Conservation (phyloP, 1,284 basidiomycete species). For the Tylopilus orsonianus region DNA sequence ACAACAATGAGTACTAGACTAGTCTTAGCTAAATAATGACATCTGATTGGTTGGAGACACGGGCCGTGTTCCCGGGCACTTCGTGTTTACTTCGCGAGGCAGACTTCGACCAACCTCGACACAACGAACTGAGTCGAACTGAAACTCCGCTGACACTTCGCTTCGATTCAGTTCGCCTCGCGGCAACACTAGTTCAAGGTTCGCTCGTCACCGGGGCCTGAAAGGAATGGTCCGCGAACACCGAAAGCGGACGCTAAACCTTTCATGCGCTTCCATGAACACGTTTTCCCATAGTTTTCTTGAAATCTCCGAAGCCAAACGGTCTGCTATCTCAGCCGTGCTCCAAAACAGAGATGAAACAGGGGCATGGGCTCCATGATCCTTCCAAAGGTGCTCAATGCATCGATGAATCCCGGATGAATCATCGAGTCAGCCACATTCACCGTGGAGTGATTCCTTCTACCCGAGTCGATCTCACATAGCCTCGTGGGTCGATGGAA, state of each 20-base stretch:
- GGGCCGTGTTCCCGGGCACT: too few species aligned
- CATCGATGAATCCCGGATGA: constrained; percentile 16
- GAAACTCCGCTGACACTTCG: too few species aligned
- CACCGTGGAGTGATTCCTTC: constrained; percentile 1
- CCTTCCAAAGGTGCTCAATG: constrained; percentile 12
- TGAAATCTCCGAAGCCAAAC: constrained; percentile 17
- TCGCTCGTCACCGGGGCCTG: too few species aligned
- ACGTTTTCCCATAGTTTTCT: constrained; percentile 23
- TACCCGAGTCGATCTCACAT: not conserved
- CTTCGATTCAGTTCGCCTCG: too few species aligned
- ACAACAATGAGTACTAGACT: too few species aligned
- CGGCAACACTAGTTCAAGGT: too few species aligned
- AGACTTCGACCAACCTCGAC: too few species aligned
- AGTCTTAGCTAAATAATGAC: too few species aligned
- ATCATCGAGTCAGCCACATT: constrained; percentile 22
- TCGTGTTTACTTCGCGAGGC: too few species aligned
- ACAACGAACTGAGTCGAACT: too few species aligned
- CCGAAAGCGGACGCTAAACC: not conserved
- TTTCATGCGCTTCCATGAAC: constrained; percentile 19
- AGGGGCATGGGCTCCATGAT: constrained; percentile 11
- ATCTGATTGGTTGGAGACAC: too few species aligned
- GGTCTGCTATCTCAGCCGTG: constrained; percentile 17
- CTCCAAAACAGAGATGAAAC: constrained; percentile 14
- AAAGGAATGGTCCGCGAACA: not conserved
- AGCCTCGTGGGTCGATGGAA: constrained; percentile 24